Evolutionary conservation across 441 rosid species (phyloP).

Genomic region (Adansonia rubrostipa): DNA sequence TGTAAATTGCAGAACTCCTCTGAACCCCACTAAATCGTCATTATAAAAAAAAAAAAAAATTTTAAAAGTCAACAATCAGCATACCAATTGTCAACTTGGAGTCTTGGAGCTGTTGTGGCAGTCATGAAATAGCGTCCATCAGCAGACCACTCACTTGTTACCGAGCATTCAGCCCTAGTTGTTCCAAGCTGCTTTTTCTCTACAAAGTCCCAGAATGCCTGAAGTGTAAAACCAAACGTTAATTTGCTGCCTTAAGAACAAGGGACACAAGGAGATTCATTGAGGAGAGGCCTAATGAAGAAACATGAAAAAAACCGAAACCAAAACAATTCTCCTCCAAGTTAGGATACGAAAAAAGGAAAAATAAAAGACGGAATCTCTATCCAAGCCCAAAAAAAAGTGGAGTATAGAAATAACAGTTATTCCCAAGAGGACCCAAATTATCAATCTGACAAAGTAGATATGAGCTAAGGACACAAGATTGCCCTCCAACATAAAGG

Average conservation of each 20-base stretch:
- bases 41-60: conserved; percentile 4
- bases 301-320: neutral
- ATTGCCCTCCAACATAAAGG: neutral
- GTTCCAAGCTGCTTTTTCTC: conserved; percentile 72
- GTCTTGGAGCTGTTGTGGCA: conserved; percentile 96
- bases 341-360: neutral
- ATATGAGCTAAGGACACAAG: conserved; percentile 4
- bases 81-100: conserved; percentile 93
- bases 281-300: neutral
- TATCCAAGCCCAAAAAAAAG: neutral
- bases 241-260: neutral
- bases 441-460: neutral
- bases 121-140: conserved; percentile 89
- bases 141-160: conserved; percentile 91
- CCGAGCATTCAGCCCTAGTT: conserved; percentile 88
- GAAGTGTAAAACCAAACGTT: conserved; percentile 31
- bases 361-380: neutral
- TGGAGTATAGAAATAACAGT: neutral
- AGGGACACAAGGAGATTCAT: neutral
- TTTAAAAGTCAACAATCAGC: conserved; percentile 21
- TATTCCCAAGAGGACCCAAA: neutral
- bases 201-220: conserved; percentile 89
- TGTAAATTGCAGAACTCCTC: neutral
- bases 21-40: neutral
- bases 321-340: neutral